Evolutionary conservation across 768 basidiomycete species (phyloP), one percentile per base, ranked within the genome.

Genomic region (Boletus huronensis): DNA sequence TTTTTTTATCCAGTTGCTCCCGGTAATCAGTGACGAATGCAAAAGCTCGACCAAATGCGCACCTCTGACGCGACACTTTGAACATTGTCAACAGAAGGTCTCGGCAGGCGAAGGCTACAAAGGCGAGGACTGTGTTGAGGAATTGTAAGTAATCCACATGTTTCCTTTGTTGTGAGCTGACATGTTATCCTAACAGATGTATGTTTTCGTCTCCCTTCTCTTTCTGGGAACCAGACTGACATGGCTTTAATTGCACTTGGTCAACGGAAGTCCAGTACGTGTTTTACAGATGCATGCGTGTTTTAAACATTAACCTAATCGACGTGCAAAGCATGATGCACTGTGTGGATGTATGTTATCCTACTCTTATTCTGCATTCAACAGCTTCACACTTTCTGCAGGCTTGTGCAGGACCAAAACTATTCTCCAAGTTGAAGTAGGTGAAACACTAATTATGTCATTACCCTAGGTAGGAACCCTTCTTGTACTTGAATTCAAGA

Each of bases 61-160:
- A 36, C 72, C 82, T 35, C 70, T 85, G 52, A 77, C 85, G 36
- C 83, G 88, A 65, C 94, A 96, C 75, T 96, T 95, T 71, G 81
- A 87, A 55, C 90, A 94, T 67, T 96, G 94, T 72, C 82, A 90
- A 68, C 89, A 94, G 72, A 94, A 92, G 75, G 85, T 97, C 44
- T 73, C 83, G 55, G 78, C 77, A 29, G 94, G 93, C 26, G 67
- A 93, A 64, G 93, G 92, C 36, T 92, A 81, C 82, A 86, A 90
- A 69, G 84, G 84, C 58, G 94, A 96, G 77, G 93, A 95, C 68
- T 96, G 93, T 67, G 88, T 94, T 35, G 90, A 93, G 74, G 92
- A 93, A 79, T 70, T 93, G 88, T 90, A 62, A 70, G 87, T 81
- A n/a, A 45, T 34, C 4, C 4, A 29, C 36, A 14, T 46, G 11